Conservation (phyloP, 2,329 filamentous ascomycete species). For the Pseudogymnoascus sp. region DNA sequence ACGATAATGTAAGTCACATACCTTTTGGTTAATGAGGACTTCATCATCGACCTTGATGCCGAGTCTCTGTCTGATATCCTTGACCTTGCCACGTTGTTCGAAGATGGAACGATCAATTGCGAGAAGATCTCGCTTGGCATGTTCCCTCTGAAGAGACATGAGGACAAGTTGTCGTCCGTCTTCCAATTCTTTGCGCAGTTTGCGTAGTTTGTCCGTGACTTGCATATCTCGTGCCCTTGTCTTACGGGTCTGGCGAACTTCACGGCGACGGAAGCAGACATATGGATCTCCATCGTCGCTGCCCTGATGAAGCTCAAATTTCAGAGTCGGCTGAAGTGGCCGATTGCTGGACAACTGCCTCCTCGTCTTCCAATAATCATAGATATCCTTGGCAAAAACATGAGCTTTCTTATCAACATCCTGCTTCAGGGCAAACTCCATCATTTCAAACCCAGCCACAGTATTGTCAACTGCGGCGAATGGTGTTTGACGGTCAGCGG, state of each 20-base stretch:
- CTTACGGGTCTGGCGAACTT: constrained; percentile 89
- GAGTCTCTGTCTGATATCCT: constrained; percentile 79
- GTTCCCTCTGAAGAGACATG: constrained; percentile 70
- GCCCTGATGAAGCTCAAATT: constrained; percentile 90
- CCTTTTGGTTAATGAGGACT: constrained; percentile 89
- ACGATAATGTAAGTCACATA: constrained; percentile 37
- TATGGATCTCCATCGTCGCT: constrained; percentile 95
- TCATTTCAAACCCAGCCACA: constrained; percentile 66
- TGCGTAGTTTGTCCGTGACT: constrained; percentile 89
- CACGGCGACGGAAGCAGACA: constrained; percentile 92
- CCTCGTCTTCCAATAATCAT: constrained; percentile 79
- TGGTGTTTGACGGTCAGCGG: constrained; percentile 72
- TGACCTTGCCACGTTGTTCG: constrained; percentile 71
- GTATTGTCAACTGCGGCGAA: constrained; percentile 86
- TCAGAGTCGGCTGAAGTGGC: constrained; percentile 68
- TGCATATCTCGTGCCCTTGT: constrained; percentile 89
- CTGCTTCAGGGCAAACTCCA: constrained; percentile 58
- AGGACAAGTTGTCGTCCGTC: constrained; percentile 74
- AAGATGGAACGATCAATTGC: constrained; percentile 70
- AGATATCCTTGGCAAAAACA: constrained; percentile 64
- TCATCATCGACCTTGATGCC: constrained; percentile 90
- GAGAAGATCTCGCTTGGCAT: constrained; percentile 69
- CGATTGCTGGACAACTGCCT: constrained; percentile 60
- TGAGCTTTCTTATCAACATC: constrained; percentile 40
- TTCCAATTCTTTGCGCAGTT: constrained; percentile 82